Evolutionary conservation across 352 stramenopile genomes (phyloP).

Genomic region (Pythium vanterpoolii): DNA sequence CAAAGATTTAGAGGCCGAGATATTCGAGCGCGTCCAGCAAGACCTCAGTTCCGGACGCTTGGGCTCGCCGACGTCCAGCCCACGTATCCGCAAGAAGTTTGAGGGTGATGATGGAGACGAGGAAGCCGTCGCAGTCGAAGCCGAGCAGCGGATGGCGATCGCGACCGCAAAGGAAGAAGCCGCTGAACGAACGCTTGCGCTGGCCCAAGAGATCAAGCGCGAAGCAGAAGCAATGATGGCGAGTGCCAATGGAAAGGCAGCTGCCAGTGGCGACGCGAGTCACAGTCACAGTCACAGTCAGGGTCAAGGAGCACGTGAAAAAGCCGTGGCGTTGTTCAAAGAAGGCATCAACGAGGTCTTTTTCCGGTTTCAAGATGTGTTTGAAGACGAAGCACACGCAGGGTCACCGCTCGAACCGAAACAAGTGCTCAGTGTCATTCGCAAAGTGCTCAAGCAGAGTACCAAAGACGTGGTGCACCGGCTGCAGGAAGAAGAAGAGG

Average conservation of each 20-base stretch:
- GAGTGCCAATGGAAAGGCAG: not conserved
- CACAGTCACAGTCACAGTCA: no score
- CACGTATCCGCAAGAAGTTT: slow-evolving; percentile 15
- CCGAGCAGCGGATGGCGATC: slow-evolving; percentile 8
- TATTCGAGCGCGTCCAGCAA: slow-evolving; percentile 45
- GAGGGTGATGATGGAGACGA: slow-evolving; percentile 9
- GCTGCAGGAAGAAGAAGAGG: slow-evolving; percentile 32
- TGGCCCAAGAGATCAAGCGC: slow-evolving; percentile 51
- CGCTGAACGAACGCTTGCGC: slow-evolving; percentile 40
- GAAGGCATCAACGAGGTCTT: slow-evolving; percentile 81
- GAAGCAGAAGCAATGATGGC: slow-evolving; percentile 53
- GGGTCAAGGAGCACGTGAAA: slow-evolving; percentile 33
- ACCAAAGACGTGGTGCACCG: slow-evolving; percentile 66
- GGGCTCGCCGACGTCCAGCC: slow-evolving; percentile 23
- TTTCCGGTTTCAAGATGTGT: slow-evolving; percentile 77
- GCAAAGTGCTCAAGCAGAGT: slow-evolving; percentile 76
- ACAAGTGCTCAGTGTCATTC: slow-evolving; percentile 68
- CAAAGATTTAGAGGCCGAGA: slow-evolving; percentile 49
- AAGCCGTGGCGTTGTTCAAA: slow-evolving; percentile 61
- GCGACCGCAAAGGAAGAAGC: slow-evolving; percentile 34
- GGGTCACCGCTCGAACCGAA: slow-evolving; percentile 48
- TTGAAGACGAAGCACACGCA: slow-evolving; percentile 51
- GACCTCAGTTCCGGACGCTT: slow-evolving; percentile 31
- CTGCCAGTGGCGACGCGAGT: not conserved
- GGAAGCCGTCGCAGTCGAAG: not conserved